Evolutionary conservation across 1,139 yeast genomes (phyloP).

Genomic region (Taphrina betulina): DNA sequence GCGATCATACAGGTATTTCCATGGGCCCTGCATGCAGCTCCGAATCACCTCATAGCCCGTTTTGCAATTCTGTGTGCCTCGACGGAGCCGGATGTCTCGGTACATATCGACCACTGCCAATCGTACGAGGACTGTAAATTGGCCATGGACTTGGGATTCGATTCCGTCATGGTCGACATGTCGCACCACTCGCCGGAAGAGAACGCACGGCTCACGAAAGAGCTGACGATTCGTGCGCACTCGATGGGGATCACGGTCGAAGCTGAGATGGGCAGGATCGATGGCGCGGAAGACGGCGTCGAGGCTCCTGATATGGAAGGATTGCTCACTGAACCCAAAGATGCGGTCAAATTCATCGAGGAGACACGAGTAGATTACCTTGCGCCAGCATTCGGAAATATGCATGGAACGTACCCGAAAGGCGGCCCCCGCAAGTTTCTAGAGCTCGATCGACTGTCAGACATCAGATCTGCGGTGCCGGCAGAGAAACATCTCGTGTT

Average conservation of each 20-base stretch:
- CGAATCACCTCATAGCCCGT: conserved; percentile 37
- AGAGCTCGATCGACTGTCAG: conserved; percentile 39
- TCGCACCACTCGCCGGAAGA: conserved; percentile 41
- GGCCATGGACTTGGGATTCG: conserved; percentile 41
- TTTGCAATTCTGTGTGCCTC: conserved; percentile 36
- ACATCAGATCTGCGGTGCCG: conserved; percentile 2
- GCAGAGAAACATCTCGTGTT: conserved; percentile 1
- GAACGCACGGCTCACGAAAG: conserved; percentile 39
- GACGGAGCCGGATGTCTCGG: conserved; percentile 41
- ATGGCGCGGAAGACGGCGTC: conserved; percentile 43
- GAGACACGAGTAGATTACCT: conserved; percentile 41
- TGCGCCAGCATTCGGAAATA: conserved; percentile 43
- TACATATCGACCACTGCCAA: conserved; percentile 42
- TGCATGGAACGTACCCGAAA: conserved; percentile 42
- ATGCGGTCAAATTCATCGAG: conserved; percentile 39
- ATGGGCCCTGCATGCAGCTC: conserved; percentile 42
- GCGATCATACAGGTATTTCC: conserved; percentile 43
- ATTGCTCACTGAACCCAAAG: conserved; percentile 41
- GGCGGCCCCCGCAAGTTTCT: conserved; percentile 41
- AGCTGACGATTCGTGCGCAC: conserved; percentile 40
- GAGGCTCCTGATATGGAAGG: conserved; percentile 41
- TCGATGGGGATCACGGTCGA: conserved; percentile 41
- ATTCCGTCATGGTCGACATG: conserved; percentile 43
- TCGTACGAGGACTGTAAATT: conserved; percentile 39
- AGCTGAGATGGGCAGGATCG: conserved; percentile 43